Conservation (phyloP, 2,329 filamentous ascomycete genomes). For the Calonectria naviculata region DNA sequence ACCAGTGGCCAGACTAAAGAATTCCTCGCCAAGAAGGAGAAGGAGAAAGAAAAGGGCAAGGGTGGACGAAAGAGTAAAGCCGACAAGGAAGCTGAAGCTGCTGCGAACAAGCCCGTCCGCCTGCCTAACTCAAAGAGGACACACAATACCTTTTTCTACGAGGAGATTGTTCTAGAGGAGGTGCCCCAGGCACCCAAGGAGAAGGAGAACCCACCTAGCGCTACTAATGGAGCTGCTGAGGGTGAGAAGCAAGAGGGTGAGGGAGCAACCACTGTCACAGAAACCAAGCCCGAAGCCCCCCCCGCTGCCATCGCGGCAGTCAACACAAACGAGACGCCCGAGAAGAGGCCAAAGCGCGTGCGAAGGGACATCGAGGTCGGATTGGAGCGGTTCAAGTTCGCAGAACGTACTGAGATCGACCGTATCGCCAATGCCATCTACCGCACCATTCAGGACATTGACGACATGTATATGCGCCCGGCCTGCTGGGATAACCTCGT, state of each 20-base stretch:
- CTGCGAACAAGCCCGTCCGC: conserved; percentile 65
- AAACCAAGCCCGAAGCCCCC: conserved; percentile 37
- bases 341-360: conserved; percentile 65
- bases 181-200: conserved; percentile 51
- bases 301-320: conserved; percentile 8
- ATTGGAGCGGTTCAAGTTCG: conserved; percentile 78
- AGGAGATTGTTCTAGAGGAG: conserved; percentile 72
- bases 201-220: conserved; percentile 36
- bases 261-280: conserved; percentile 23
- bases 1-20: conserved; percentile 84
- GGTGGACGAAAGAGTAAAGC: conserved; percentile 61
- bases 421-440: conserved; percentile 87
- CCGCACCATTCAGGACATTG: conserved; percentile 82
- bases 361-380: conserved; percentile 81
- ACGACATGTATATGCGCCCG: conserved; percentile 85
- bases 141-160: conserved; percentile 78
- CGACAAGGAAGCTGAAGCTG: conserved; percentile 64
- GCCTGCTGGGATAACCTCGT: conserved; percentile 93
- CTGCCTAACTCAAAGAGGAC: conserved; percentile 79
- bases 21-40: conserved; percentile 86
- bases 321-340: conserved; percentile 44
- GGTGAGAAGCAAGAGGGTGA: conserved; percentile 26
- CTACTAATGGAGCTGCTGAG: conserved; percentile 32
- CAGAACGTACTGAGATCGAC: conserved; percentile 79
- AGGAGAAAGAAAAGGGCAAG: conserved; percentile 75